Evolutionary conservation across 345 rosid genomes (phyloP), one percentile per base, ranked within the genome.

Genomic region (Triadica sebifera): DNA sequence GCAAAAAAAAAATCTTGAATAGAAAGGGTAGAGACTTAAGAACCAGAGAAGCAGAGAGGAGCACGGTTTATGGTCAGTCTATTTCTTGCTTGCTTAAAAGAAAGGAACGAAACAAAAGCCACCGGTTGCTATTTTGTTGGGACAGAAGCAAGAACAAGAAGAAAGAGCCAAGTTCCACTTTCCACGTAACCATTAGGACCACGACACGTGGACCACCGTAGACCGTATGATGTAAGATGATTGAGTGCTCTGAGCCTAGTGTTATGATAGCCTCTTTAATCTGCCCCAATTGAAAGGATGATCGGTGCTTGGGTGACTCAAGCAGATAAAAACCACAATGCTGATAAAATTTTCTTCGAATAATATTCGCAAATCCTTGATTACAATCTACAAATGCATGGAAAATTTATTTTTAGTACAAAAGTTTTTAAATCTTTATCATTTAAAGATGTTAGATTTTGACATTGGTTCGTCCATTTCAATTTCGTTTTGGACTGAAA

Each of bases 111-210:
- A 76, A 77, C 80, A 59, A 56, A 76, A 55, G 78, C 67, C 86
- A 85, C 78, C 77, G 86, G 76, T 37, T 52, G 78, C 83, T 71
- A 38, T 43, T 77, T 75, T 75, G 77, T 80, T 24, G 46, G 69
- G 64, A 63, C 52, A n/a, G 50, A n/a, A 3, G 34, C 41, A 39
- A 19, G 12, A 29, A 8, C 8, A 29, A 8, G 66, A 65, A 52
- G 79, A 68, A 80, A 69, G 37, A 12, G 81, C 75, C 81, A 75
- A 63, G 38, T 13, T 43, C n/a, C 65, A 45, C 59, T 70, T 63
- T 70, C 24, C 38, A 13, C 4, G 50, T 17, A 15, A 34, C 34
- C 75, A 73, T 46, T 58, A 4, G 5, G 3, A 57, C 2, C 3
- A 0, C 12, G 78, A 65, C 82, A 84, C 70, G 71, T 84, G 61